A percentile compares a stretch with the other conserved stretches of the same genome.
These are phyloP conservation scores for Penicillium paradoxum DNA, from an alignment of 495 filamentous ascomycete genomes.

Conservation along the genomic window DNA sequence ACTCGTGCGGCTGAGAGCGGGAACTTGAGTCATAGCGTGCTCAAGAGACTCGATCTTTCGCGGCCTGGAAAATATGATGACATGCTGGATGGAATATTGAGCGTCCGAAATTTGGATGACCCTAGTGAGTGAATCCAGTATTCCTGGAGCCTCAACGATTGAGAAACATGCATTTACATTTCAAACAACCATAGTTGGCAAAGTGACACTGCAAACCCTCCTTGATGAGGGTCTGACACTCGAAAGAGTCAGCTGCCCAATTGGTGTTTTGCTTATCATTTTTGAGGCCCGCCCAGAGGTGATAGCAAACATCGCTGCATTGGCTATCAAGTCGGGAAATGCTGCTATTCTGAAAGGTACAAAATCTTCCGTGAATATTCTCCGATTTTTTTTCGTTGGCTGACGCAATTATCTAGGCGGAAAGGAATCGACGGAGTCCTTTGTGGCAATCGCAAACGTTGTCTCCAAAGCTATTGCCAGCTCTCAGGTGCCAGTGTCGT, in stretches of 20 bases:
- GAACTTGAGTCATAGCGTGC: conserved; percentile 71
- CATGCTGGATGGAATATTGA: conserved; percentile 92
- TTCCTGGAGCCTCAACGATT: neutral
- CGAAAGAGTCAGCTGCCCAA: conserved; percentile 84
- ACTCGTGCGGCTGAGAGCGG: conserved; percentile 66
- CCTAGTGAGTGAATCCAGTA: conserved; percentile 59
- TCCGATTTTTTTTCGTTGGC: neutral
- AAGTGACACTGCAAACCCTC: conserved; percentile 72
- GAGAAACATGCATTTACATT: neutral
- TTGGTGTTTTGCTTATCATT: conserved; percentile 93
- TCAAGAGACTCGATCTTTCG: conserved; percentile 85
- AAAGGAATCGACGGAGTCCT: conserved; percentile 92
- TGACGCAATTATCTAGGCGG: conserved; percentile 51
- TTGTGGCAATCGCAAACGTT: conserved; percentile 77
- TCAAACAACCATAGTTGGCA: conserved; percentile 61
- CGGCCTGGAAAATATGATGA: conserved; percentile 91
- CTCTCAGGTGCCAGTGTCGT: conserved; percentile 76
- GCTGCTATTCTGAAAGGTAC: conserved; percentile 92
- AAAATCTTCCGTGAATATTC: neutral
- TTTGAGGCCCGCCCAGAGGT: conserved; percentile 98
- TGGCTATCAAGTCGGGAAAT: conserved; percentile 97
- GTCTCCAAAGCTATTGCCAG: conserved; percentile 73
- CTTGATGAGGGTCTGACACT: conserved; percentile 86
- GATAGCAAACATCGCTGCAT: conserved; percentile 96
- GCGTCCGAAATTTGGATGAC: conserved; percentile 81